These are phyloP conservation scores for Chalciporus piperatus DNA, from an alignment of 768 basidiomycete species.

Conservation along the genomic window DNA sequence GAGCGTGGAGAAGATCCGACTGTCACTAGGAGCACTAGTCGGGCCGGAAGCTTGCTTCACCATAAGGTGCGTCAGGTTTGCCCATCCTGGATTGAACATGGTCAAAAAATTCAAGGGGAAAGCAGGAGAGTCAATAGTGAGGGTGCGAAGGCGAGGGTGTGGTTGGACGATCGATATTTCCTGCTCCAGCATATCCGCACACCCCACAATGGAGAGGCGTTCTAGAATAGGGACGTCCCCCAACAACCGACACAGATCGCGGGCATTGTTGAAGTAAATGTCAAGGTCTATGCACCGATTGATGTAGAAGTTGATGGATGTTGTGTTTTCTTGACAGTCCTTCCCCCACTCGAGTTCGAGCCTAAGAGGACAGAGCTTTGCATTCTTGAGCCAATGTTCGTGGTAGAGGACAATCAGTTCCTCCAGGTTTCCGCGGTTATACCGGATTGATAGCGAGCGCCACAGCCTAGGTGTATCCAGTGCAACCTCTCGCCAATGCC, in stretches of 20 bases:
- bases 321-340: background rate
- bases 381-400: background rate
- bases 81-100: too few relatives aligned
- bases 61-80: background rate
- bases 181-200: background rate
- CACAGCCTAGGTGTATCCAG: constrained; percentile 44
- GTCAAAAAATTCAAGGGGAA: too few relatives aligned
- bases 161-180: too few relatives aligned
- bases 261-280: too few relatives aligned
- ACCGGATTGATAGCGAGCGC: constrained; percentile 34
- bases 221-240: background rate
- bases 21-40: too few relatives aligned
- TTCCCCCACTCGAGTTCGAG: background rate
- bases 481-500: too few relatives aligned
- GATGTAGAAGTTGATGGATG: background rate
- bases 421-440: background rate
- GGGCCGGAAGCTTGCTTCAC: too few relatives aligned
- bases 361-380: background rate
- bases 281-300: background rate
- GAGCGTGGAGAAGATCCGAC: background rate
- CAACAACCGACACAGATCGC: background rate
- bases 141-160: background rate
- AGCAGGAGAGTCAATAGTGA: background rate
- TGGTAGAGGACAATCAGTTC: background rate
- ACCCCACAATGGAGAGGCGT: background rate